phyloP scores from a whole-genome alignment of 1,139 yeast species.

The Meyerozyma elateridarum region DNA sequence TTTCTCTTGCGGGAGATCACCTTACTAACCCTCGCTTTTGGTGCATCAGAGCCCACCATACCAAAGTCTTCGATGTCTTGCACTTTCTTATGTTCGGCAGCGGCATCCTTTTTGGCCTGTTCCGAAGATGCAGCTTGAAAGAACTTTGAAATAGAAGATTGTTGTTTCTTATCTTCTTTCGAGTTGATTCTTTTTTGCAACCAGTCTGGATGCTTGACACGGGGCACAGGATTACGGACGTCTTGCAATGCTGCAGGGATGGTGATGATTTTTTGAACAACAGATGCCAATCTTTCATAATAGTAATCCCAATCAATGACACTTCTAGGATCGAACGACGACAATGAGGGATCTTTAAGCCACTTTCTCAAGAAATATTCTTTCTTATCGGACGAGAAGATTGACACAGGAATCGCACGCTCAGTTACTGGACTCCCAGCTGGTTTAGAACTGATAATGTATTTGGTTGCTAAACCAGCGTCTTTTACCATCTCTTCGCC shows the following conservation, averaged over 20 bases:
- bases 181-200: constrained; percentile 56
- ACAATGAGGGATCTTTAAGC: constrained; percentile 75
- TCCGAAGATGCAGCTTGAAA: constrained; percentile 40
- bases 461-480: constrained; percentile 93
- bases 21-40: constrained; percentile 41
- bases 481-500: constrained; percentile 98
- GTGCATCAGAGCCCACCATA: constrained; percentile 18
- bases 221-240: constrained; percentile 88
- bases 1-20: constrained; percentile 44
- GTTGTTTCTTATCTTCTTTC: constrained; percentile 67
- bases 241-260: constrained; percentile 96
- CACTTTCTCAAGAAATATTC: constrained; percentile 79
- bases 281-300: constrained; percentile 85
- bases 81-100: constrained; percentile 25
- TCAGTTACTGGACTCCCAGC: constrained; percentile 88
- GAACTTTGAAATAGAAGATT: constrained; percentile 57
- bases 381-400: constrained; percentile 71
- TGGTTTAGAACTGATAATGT: constrained; percentile 85
- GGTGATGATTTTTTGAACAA: constrained; percentile 89
- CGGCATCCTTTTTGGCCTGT: constrained; percentile 17
- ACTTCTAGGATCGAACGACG: constrained; percentile 81
- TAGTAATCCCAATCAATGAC: constrained; percentile 95
- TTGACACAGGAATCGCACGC: constrained; percentile 94
- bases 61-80: constrained; percentile 83
- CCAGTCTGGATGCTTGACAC: constrained; percentile 96